Conservation (phyloP, 306 rosid genomes). For the Quercus cerris region DNA sequence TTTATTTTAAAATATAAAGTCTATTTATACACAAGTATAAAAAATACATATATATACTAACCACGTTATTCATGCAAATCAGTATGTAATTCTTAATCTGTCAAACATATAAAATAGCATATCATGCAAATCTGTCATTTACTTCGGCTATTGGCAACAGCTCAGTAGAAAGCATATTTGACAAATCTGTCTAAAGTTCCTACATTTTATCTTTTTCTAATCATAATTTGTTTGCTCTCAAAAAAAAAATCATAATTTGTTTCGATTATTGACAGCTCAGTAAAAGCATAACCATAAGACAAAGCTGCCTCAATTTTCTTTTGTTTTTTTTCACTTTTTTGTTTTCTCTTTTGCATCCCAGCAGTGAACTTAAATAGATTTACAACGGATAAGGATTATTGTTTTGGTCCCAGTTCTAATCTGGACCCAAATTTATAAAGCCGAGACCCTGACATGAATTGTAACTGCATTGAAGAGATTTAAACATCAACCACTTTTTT, state of each 20-base stretch:
- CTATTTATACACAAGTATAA: no score
- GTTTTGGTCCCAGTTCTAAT: no score
- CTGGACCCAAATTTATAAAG: no score
- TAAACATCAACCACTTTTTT: no score
- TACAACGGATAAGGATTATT: neutral
- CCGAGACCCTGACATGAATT: no score
- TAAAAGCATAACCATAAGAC: neutral
- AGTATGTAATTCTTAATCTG: no score
- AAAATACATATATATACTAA: no score
- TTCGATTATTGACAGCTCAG: neutral
- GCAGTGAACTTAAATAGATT: neutral
- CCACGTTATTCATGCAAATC: no score
- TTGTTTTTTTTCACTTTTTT: neutral
- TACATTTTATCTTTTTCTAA: no score
- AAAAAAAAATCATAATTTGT: neutral
- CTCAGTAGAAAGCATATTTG: neutral
- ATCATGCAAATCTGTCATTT: neutral
- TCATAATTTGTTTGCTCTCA: neutral
- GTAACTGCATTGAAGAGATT: no score
- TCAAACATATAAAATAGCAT: no score
- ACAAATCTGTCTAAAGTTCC: neutral
- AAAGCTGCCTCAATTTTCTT: neutral
- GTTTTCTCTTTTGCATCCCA: neutral
- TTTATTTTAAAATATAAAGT: no score
- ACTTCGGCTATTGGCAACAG: neutral